Percentiles rank a stretch among this genome's conserved stretches.
Evolutionary conservation across 805 yeast species (phyloP).

Genomic region (Metschnikowia matae): DNA sequence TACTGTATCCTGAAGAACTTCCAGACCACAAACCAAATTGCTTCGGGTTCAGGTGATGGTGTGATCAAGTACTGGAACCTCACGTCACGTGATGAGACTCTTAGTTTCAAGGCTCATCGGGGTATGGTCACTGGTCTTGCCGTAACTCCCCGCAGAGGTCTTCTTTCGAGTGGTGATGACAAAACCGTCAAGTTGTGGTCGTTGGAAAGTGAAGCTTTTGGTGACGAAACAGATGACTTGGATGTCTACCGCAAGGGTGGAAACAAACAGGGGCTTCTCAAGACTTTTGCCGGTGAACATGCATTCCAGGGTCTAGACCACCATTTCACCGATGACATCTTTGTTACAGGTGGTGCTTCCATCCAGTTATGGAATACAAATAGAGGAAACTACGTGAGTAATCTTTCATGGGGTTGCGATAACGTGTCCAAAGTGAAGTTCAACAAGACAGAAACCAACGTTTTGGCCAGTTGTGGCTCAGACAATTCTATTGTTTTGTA

Average conservation of each 20-base stretch:
- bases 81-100: slow-evolving; percentile 68
- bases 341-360: slow-evolving; percentile 89
- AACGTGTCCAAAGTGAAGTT: slow-evolving; percentile 78
- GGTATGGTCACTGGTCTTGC: slow-evolving; percentile 82
- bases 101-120: slow-evolving; percentile 82
- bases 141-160: slow-evolving; percentile 57
- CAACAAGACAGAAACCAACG: slow-evolving; percentile 84
- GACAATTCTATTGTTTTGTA: slow-evolving; percentile 89
- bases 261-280: slow-evolving; percentile 53
- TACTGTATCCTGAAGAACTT: slow-evolving; percentile 81
- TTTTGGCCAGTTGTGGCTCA: slow-evolving; percentile 77
- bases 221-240: slow-evolving; percentile 28
- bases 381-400: slow-evolving; percentile 70
- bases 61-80: slow-evolving; percentile 91
- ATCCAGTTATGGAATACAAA: slow-evolving; percentile 90
- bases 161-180: slow-evolving; percentile 88
- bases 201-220: slow-evolving; percentile 53
- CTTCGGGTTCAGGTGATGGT: slow-evolving; percentile 96
- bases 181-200: slow-evolving; percentile 89
- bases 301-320: slow-evolving; percentile 85
- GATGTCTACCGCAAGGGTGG: slow-evolving; percentile 23
- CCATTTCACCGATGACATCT: slow-evolving; percentile 65
- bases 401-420: slow-evolving; percentile 96
- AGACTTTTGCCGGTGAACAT: slow-evolving; percentile 79
- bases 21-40: slow-evolving; percentile 64